Base-by-base conservation (phyloP, 495 filamentous ascomycete genomes). In the Oidiodendron maius region DNA sequence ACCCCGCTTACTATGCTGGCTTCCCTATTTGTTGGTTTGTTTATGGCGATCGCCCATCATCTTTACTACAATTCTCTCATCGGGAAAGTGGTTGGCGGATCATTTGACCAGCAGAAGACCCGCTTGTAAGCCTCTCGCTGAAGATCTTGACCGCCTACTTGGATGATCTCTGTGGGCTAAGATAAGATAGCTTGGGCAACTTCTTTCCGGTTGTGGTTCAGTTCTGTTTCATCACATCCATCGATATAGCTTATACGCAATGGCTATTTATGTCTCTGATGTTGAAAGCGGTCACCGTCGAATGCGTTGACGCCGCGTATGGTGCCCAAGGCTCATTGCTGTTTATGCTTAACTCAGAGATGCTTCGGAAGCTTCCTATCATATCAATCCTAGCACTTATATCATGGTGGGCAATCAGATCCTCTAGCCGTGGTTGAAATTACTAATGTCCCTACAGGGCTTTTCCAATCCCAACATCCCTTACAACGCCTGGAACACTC, bases 401-500 rank as follows among this genome's bases (percentile, higher is more conserved):
- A n/a, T 34, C 39, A 3, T 45, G 46, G 55, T 58, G 30, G 23
- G 51, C 17, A 24, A 11, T 25, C n/a, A 12, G 11, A 25, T 44
- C n/a, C 35, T 20, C 16, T 11, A 30, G 12, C 18, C 22, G 2
- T 16, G n/a, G 2, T 8, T 18, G 3, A 36, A 4, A 26, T 40
- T 5, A 5, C 38, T 3, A 28, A 12, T 4, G 24, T n/a, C n/a
- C n/a, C 2, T 39, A n/a, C 15, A 60, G 57, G 40, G 41, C 24
- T 28, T 16, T 60, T 22, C 53, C 47, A 41, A n/a, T 60, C 9
- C 42, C n/a, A n/a, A n/a, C 57, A 8, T 46, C 56, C 2, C 24
- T 57, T 1, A 28, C 58, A 22, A 52, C 54, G 2, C 57, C 59
- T 2, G 49, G 53, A 2, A 60, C 57, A 9, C 46, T 60, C 2